A percentile compares a stretch with the other conserved stretches of the same genome.
phyloP scores from a whole-genome alignment of 768 basidiomycete species.

The Psilocybe subaeruginosa region DNA sequence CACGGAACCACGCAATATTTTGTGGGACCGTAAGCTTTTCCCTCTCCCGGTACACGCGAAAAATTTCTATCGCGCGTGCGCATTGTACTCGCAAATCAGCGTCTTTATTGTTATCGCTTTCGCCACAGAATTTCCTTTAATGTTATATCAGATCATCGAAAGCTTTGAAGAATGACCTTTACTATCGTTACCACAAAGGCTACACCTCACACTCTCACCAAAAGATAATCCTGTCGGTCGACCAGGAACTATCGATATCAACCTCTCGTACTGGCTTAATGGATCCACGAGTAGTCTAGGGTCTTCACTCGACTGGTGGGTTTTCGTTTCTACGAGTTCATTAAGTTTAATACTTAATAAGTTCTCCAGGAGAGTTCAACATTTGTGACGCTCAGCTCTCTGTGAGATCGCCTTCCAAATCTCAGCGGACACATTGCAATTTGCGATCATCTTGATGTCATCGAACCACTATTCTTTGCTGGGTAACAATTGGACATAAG shows the following conservation, averaged over 20 bases:
- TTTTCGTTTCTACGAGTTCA: too few species aligned
- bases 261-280: not conserved
- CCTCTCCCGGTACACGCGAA: too few species aligned
- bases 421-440: not conserved
- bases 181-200: too few species aligned
- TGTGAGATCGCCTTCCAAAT: not conserved
- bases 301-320: not conserved
- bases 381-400: not conserved
- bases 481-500: slow-evolving; percentile 3
- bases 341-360: not conserved
- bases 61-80: too few species aligned
- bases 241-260: slow-evolving; percentile 15
- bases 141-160: too few species aligned
- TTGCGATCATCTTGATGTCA: slow-evolving; percentile 14
- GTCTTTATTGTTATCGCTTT: too few species aligned
- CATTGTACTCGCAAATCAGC: too few species aligned
- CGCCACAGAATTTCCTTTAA: too few species aligned
- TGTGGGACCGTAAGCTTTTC: too few species aligned
- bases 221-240: not conserved
- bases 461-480: slow-evolving; percentile 17
- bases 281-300: not conserved
- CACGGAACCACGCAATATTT: too few species aligned
- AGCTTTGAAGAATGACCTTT: too few species aligned
- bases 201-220: too few species aligned
- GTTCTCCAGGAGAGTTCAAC: not conserved